Evolutionary conservation across 306 rosid genomes (phyloP).

Genomic region (Oxytropis ochrocephala): DNA sequence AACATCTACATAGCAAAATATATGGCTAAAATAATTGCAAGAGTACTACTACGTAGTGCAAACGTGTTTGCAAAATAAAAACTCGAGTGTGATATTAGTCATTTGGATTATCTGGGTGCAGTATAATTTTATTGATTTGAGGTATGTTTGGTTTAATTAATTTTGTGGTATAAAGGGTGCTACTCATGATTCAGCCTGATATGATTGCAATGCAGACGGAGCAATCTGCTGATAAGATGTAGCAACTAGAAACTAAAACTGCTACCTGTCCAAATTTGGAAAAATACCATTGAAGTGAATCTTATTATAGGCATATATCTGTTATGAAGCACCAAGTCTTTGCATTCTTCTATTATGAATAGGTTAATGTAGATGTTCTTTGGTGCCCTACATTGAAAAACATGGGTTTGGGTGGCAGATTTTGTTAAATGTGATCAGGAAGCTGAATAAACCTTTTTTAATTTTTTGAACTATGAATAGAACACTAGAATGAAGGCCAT

Average conservation of each 20-base stretch:
- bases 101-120: not conserved
- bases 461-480: not conserved
- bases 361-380: not conserved
- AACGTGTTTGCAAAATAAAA: not conserved
- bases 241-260: conserved; percentile 5
- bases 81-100: not conserved
- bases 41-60: not conserved
- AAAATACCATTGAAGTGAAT: not conserved
- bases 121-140: not conserved
- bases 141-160: not conserved
- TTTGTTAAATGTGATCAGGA: not conserved
- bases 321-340: not conserved
- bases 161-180: not conserved
- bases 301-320: not conserved
- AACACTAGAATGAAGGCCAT: not conserved
- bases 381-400: not conserved
- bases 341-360: not conserved
- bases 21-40: not conserved
- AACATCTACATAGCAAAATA: not conserved
- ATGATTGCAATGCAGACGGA: not conserved
- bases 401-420: not conserved
- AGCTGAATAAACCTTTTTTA: not conserved
- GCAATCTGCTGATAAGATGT: not conserved
- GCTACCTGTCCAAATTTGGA: not conserved
- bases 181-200: not conserved